Evolutionary conservation across 2,329 filamentous ascomycete genomes (phyloP), one percentile per base, ranked within the genome.

Genomic region (Paecilomyces sp.): DNA sequence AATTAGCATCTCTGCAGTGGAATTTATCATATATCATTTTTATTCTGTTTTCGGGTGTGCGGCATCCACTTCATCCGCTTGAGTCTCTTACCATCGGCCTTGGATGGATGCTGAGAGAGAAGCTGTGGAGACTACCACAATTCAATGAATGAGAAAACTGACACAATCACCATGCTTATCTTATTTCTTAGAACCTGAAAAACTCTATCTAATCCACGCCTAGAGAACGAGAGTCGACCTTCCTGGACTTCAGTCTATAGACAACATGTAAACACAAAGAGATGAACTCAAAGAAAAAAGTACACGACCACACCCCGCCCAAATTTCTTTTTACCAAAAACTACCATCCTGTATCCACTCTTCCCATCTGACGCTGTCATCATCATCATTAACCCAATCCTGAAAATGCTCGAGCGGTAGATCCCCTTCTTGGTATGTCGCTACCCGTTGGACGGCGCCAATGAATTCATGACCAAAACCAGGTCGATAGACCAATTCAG

Each of bases 381-480:
- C 12, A 28, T 41, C 22, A 33, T 12, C 22, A 33, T 56, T 56
- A 25, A 56, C 24, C 55, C 55, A 56, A 13, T 28, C 8, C 24
- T 56, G 30, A 18, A 56, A 41, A 56, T 28, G 22, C 15, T 56
- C 30, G 9, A 41, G 31, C 11, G 15, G 36, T 13, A 22, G 15
- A 8, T 41, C 36, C 5, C 36, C 25, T 15, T 41, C 55, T 18
- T 15, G 33, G 18, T 51, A 13, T 12, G 36, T 47, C 13, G 57
- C 55, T 30, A 55, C 60, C 24, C 41, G 56, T 30, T 57, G 31
- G 18, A 65, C 54, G 3, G 58, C 60, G n/a, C n/a, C 36, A 54
- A 55, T 58, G 33, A 63, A 65, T n/a, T 63, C 58, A 9, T 25
- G 28, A 7, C 34, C 60, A 47, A 65, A 62, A 1, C 63, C 61